These are phyloP conservation scores for Candida broadrunensis DNA, from an alignment of 805 yeast genomes.

Conservation along the genomic window DNA sequence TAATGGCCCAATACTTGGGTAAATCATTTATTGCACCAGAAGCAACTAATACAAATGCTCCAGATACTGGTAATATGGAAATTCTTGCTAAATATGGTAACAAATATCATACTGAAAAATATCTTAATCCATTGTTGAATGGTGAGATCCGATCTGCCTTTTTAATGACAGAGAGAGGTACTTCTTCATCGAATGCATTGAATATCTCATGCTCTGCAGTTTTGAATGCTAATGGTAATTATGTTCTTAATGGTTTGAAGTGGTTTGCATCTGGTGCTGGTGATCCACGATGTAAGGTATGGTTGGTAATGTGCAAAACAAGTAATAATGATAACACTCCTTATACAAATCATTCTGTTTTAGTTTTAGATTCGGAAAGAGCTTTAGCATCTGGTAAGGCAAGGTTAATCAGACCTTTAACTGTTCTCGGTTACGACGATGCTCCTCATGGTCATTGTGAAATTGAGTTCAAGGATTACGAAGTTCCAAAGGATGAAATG, in stretches of 20 bases:
- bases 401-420: conserved; percentile 46
- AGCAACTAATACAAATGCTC: conserved; percentile 58
- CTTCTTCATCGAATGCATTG: conserved; percentile 60
- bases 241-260: conserved; percentile 56
- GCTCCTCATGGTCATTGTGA: conserved; percentile 75
- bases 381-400: conserved; percentile 51
- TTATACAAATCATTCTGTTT: conserved; percentile 54
- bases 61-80: conserved; percentile 67
- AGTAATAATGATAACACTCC: conserved; percentile 21
- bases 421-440: conserved; percentile 60
- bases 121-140: conserved; percentile 51
- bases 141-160: conserved; percentile 61
- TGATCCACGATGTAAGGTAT: conserved; percentile 55
- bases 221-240: conserved; percentile 38
- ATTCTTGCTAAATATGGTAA: conserved; percentile 42
- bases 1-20: conserved; percentile 64
- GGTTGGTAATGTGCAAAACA: conserved; percentile 55
- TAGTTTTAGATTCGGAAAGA: conserved; percentile 50
- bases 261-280: conserved; percentile 76
- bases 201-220: conserved; percentile 49
- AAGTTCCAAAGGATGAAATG: conserved; percentile 43
- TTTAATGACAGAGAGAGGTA: conserved; percentile 62
- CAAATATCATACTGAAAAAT: conserved; percentile 35
- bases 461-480: conserved; percentile 47
- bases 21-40: conserved; percentile 53